A percentile compares a stretch with the other conserved stretches of the same genome.
phyloP scores from a whole-genome alignment of 148 eudicot species.

The Pouteria glomerata region DNA sequence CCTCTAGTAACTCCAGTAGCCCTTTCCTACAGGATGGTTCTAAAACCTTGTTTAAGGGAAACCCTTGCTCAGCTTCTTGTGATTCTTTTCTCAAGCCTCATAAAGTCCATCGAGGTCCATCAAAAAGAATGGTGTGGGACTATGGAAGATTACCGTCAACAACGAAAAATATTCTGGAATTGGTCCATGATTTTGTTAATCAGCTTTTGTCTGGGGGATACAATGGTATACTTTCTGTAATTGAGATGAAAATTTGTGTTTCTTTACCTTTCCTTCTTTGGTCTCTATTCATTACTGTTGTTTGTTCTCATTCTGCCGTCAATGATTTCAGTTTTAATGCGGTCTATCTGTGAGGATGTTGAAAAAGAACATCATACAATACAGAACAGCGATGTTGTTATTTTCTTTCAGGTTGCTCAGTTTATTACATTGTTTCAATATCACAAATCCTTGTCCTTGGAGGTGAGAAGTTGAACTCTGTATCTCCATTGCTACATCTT shows the following conservation, averaged over 20 bases:
- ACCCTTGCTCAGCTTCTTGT: slow-evolving; percentile 53
- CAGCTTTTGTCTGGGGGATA: slow-evolving; percentile 86
- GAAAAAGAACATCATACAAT: slow-evolving; percentile 76
- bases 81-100: slow-evolving; percentile 54
- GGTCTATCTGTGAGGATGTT: slow-evolving; percentile 73
- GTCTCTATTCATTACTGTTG: not conserved
- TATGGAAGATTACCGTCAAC: slow-evolving; percentile 56
- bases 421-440: slow-evolving; percentile 80
- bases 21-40: slow-evolving; percentile 73
- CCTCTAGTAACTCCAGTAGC: slow-evolving; percentile 3
- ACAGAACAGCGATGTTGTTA: slow-evolving; percentile 63
- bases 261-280: not conserved
- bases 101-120: slow-evolving; percentile 62
- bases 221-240: slow-evolving; percentile 60
- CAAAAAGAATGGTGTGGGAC: slow-evolving; percentile 56
- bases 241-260: not conserved
- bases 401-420: slow-evolving; percentile 86
- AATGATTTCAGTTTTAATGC: slow-evolving; percentile 66
- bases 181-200: slow-evolving; percentile 59
- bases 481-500: not conserved
- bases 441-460: slow-evolving; percentile 43
- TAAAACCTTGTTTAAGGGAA: slow-evolving; percentile 65
- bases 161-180: slow-evolving; percentile 41
- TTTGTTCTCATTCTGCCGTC: slow-evolving; percentile 17
- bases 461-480: slow-evolving; percentile 42